Base-by-base conservation (phyloP, 306 rosid genomes). In the Sindora glabra region DNA sequence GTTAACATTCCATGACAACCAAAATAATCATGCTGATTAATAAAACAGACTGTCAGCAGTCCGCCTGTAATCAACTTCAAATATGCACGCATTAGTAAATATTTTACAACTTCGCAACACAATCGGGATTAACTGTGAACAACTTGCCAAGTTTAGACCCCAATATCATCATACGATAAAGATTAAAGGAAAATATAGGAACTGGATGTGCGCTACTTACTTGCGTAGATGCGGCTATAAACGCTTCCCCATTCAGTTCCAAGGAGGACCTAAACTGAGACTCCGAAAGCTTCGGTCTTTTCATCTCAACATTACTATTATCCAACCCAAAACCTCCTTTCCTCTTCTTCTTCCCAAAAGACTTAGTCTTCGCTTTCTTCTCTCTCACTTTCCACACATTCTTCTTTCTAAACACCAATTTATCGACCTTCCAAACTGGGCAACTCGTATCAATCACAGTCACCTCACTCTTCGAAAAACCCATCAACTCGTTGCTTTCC, bases 391-490 rank as follows among this genome's bases (percentile, higher is more conserved):
- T 87, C 98, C 98, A 92, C 41, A 83, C 79, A 34, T 52, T 82
- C 29, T 78, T 80, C 56, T 81, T 88, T 68, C 95, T 74, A 75
- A 83, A 92, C 51, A 88, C 86, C 15, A 86, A 54, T 72, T 80
- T 92, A 27, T 88, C 95, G 33, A 81, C 71, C 77, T 92, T 92
- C 98, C 96, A 92, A 2, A 56, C 63, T 5, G 72, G 65, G 11
- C 62, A 68, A 55, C 98, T 92, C 18, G 96, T 92, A 54, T 92
- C 98, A 21, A 92, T 88, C 60, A 92, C 89, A 0, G 98, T 92
- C 34, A 89, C 94, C 62, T 92, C 98, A 30, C 94, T 88, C 77
- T 71, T 78, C 9, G 96, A 79, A 68, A 81, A 92, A 8, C 98
- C 98, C 56, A 44, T 69, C 34, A 92, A 59, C 51, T 91, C 92